Evolutionary conservation across 2,329 filamentous ascomycete species (phyloP).

Genomic region (Meredithiella fracta): DNA sequence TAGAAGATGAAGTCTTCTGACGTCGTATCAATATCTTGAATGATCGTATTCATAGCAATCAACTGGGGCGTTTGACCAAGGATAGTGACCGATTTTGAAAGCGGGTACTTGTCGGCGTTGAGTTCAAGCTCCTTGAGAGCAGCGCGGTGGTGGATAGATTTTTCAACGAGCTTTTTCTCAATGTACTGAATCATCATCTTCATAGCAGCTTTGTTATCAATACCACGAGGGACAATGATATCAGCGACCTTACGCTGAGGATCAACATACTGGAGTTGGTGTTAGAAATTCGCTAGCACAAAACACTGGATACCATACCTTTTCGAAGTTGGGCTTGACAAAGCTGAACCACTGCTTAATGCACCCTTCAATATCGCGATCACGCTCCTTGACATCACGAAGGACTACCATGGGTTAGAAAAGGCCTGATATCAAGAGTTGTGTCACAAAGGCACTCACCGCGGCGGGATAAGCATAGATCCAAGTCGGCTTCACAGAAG

Average conservation of each 20-base stretch:
- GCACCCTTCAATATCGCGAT: constrained; percentile 80
- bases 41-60: constrained; percentile 74
- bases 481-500: constrained; percentile 89
- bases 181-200: constrained; percentile 90
- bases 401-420: constrained; percentile 39
- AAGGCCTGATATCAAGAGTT: neutral
- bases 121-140: constrained; percentile 62
- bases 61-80: constrained; percentile 67
- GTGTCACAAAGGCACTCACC: constrained; percentile 39
- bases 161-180: constrained; percentile 68
- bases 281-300: constrained; percentile 12
- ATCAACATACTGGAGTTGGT: constrained; percentile 51
- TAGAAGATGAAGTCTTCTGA: constrained; percentile 95
- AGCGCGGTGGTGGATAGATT: constrained; percentile 67
- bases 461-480: constrained; percentile 79
- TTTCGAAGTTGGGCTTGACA: constrained; percentile 93
- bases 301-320: constrained; percentile 25
- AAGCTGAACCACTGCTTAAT: constrained; percentile 97
- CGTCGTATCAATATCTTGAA: constrained; percentile 62
- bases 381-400: constrained; percentile 77
- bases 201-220: constrained; percentile 89
- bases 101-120: constrained; percentile 50
- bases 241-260: constrained; percentile 69
- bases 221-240: constrained; percentile 84
- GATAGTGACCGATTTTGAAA: constrained; percentile 60